A percentile compares a stretch with the other conserved stretches of the same genome.
Conservation (phyloP, 345 rosid species). For the Salix caprea region DNA sequence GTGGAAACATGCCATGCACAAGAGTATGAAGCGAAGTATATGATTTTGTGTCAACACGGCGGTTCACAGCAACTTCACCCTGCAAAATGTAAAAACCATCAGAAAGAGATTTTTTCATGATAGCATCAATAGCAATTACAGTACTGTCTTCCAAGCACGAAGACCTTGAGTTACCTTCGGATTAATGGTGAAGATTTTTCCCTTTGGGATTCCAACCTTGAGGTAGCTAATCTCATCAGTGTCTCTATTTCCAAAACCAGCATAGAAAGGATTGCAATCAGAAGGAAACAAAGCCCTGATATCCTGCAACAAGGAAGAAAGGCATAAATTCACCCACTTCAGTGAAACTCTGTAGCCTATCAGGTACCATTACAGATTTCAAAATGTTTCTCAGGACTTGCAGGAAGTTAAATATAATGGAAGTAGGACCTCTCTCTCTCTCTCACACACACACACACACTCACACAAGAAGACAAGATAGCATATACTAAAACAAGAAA, state of each 20-base stretch:
- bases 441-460: neutral
- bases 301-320: slow-evolving; percentile 40
- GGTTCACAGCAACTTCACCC: slow-evolving; percentile 91
- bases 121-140: neutral
- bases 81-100: slow-evolving; percentile 30
- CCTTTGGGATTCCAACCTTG: slow-evolving; percentile 92
- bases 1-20: slow-evolving; percentile 88
- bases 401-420: neutral
- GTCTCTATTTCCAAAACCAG: slow-evolving; percentile 97
- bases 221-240: slow-evolving; percentile 97
- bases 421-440: neutral
- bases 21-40: slow-evolving; percentile 75
- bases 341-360: neutral
- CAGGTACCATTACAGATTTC: neutral
- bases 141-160: neutral
- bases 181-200: slow-evolving; percentile 90
- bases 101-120: slow-evolving; percentile 1
- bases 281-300: slow-evolving; percentile 82
- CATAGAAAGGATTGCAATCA: slow-evolving; percentile 90
- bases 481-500: too few species aligned
- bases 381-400: neutral
- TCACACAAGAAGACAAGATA: too few species aligned
- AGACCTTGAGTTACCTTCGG: slow-evolving; percentile 62
- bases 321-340: neutral
- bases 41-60: slow-evolving; percentile 75